Percentiles rank a stretch among this genome's conserved stretches.
Evolutionary conservation across 805 yeast species (phyloP).

Genomic region (Dipodascus geniculatus): DNA sequence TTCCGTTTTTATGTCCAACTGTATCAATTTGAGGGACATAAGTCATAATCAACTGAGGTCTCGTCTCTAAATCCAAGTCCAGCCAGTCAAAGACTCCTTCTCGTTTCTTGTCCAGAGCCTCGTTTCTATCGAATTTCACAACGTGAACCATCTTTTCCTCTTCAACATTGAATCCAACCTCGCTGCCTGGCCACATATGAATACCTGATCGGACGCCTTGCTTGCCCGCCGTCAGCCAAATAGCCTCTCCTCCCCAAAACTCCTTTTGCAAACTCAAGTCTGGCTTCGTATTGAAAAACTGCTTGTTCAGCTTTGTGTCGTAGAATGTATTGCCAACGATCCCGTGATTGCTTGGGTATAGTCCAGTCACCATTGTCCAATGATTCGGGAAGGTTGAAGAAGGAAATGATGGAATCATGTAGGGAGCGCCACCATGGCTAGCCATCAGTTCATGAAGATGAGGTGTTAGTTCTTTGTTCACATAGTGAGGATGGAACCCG

Average conservation of each 20-base stretch:
- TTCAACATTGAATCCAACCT: conserved; percentile 39
- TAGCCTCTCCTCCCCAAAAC: conserved; percentile 87
- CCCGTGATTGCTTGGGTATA: conserved; percentile 75
- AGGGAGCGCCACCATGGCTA: conserved; percentile 56
- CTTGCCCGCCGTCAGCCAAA: conserved; percentile 66
- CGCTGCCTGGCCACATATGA: conserved; percentile 98
- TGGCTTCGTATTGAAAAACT: conserved; percentile 54
- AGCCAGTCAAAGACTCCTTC: conserved; percentile 55
- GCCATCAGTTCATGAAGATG: conserved; percentile 45
- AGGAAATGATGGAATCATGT: conserved; percentile 80
- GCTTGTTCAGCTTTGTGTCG: conserved; percentile 43
- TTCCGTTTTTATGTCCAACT: conserved; percentile 64
- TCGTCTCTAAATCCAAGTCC: conserved; percentile 36
- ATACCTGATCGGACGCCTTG: conserved; percentile 59
- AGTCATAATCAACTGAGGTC: conserved; percentile 70
- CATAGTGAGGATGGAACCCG: conserved; percentile 86
- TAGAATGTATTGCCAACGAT: conserved; percentile 73
- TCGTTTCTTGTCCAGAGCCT: conserved; percentile 43
- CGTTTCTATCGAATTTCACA: conserved; percentile 56
- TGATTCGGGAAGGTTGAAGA: conserved; percentile 86
- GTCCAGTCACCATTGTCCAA: conserved; percentile 83
- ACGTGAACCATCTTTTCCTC: conserved; percentile 39
- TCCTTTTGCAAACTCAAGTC: conserved; percentile 37
- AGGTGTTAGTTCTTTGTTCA: conserved; percentile 58
- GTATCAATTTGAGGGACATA: conserved; percentile 77